Base-by-base conservation (phyloP, 2,329 filamentous ascomycete species). In the Epichloe sibirici region DNA sequence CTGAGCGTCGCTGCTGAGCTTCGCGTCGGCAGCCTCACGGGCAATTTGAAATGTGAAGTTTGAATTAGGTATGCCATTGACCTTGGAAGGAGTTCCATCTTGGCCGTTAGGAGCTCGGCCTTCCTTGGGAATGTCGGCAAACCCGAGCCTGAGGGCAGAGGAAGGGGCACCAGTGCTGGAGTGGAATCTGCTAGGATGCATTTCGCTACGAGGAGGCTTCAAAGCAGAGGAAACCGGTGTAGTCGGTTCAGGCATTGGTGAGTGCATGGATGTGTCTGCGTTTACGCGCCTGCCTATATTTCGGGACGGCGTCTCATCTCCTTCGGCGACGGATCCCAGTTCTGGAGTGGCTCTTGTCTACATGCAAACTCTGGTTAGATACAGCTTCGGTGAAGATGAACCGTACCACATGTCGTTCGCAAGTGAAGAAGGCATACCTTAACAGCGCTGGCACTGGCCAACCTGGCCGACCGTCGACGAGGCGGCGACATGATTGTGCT, bases 111-210 rank as follows among this genome's bases (percentile, higher is more conserved):
- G 42, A 5, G 45, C 44, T 12, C 47, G 45, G 72, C 72, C 56
- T 73, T 75, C 9, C 74, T 73, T 37, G 72, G n/a, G 78, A 70
- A 93, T 83, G 58, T 88, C 85, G 54, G 81, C 80, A 68, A 96
- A 95, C 15, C 90, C 90, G 23, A 95, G 76, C 62, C 86, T 81
- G 44, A 93, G 74, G 5, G 86, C 89, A 11, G 90, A 89, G 28
- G 93, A 90, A 2, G 85, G 80, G 45, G 87, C 74, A 51, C 86
- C 87, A 56, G 82, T 85, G 23, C 86, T 90, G 57, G 80, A 77
- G 53, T 93, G 88, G 53, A 82, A 80, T 64, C 86, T 87, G 71
- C 86, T 87, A 8, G 91, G 91, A 65, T 96, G 90, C 90, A 96
- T 96, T 66, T 95, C 90, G 55, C 83, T 81, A 57, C 77, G 77